Base-by-base conservation (phyloP, 2,329 filamentous ascomycete genomes). In the Cordyceps sp. region DNA sequence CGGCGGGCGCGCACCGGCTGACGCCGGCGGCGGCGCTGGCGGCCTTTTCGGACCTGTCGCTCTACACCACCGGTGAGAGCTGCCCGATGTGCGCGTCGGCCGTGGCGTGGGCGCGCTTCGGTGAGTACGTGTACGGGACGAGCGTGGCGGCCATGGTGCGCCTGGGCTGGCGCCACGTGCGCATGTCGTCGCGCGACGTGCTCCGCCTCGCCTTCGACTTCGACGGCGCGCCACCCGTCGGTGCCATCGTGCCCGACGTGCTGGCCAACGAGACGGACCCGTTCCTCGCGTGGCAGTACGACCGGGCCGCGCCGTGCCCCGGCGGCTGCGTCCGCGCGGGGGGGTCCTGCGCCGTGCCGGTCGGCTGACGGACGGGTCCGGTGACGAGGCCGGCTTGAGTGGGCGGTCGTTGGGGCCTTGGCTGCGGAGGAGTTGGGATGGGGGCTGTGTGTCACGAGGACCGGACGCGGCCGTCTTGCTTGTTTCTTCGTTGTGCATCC, bases 61-160 rank as follows among this genome's bases (percentile, higher is more conserved):
- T 71, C 4, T 71, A 72, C 45, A 71, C 66, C 16, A 72, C 66
- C 43, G 66, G 60, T 2, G 66, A 72, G 45, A 62, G 59, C 35
- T 72, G 67, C 44, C 61, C 66, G 6, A 73, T 71, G 61, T 73
- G 68, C 40, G 64, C 67, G 2, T 59, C 63, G 6, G 66, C 65
- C 0, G 68, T 71, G 37, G 58, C 64, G 2, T 71, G 64, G 63
- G 55, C 65, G 0, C 64, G 64, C 0, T 69, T 72, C 49, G 54
- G 50, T 24, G 67, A 70, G 46, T 66, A 65, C 42, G 55, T 72
- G 7, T 71, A 62, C 40, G 65, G 64, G 6, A 69, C 64, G 1
- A 59, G 53, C 18, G 64, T 68, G 36, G 50, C 59, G 17, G 53
- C 47, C 5, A 49, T 70, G 21, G 46, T 63, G 10, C 46, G 53